Evolutionary conservation across 345 rosid genomes (phyloP), one percentile per base, ranked within the genome.

Genomic region (Aethionema arabicum): DNA sequence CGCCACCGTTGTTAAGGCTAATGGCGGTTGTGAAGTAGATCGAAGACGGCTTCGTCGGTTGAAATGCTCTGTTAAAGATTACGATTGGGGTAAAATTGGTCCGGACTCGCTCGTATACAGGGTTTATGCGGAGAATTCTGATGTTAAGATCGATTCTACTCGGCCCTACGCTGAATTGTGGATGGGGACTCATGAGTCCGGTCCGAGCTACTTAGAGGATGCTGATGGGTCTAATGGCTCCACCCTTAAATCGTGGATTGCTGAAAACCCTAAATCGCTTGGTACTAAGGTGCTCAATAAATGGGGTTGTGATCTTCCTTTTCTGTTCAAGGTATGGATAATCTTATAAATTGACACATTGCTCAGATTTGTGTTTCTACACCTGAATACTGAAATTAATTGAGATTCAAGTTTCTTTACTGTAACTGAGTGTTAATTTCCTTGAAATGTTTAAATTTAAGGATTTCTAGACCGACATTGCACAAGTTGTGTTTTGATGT

Each of bases 271-370:
- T 36, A 37, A 69, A 61, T 90, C 82, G 36, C 89, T 95, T 6
- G 99, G 99, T 2, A 62, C 73, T 6, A 80, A 71, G 78, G 96
- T 90, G 72, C 64, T 90, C 77, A 64, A 75, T 35, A 80, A 77
- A 69, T 95, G 97, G 99, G 97, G 99, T n/a, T 81, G 77, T 43
- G 90, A 95, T 87, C 97, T 95, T 47, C 99, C 99, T 11, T 95
- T 88, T 72, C 68, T 95, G 61, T 90, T 90, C 84, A 95, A 95
- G 99, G 99, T 88, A 71, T 38, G 12, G 3, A 8, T 35, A 52
- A 48, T 49, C 1, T 21, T 10, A 43, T 48, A 42, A n/a, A 31
- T 53, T 56, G 52, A 31, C 29, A 72, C 54, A 62, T 45, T 64
- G 59, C 29, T 33, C 27, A 39, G 10, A 3, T 8, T 7, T 9